Evolutionary conservation across 1,284 basidiomycete genomes (phyloP).

Genomic region (Peniophora sp.): DNA sequence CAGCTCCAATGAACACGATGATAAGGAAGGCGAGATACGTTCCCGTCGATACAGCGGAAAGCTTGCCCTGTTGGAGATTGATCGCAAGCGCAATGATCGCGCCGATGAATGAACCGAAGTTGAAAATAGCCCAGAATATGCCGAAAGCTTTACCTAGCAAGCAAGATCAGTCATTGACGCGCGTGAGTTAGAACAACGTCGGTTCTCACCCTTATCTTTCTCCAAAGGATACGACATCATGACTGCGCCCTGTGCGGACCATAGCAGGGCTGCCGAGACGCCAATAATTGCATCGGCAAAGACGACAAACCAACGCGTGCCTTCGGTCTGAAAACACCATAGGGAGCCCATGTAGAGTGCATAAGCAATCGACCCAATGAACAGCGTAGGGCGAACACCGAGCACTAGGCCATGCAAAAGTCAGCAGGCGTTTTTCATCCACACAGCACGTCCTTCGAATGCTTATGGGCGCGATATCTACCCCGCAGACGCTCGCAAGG

Average conservation of each 20-base stretch:
- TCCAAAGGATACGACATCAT: conserved; percentile 45
- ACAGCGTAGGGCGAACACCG: conserved; percentile 39
- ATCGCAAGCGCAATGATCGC: conserved; percentile 40
- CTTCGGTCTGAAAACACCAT: conserved; percentile 32
- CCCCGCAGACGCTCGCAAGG: no score
- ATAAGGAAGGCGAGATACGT: conserved; percentile 28
- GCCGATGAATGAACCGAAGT: conserved; percentile 43
- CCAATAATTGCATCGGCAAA: conserved; percentile 50
- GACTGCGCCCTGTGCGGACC: conserved; percentile 49
- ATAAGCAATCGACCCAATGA: conserved; percentile 38
- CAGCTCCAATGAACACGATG: conserved; percentile 18
- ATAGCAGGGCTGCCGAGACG: conserved; percentile 48
- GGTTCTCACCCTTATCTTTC: conserved; percentile 7
- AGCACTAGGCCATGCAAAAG: conserved; percentile 21
- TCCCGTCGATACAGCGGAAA: conserved; percentile 26
- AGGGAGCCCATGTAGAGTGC: conserved; percentile 40
- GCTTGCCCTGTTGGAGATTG: conserved; percentile 24
- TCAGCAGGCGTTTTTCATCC: conserved; percentile 4
- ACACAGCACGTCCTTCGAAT: background rate
- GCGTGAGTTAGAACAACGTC: no score
- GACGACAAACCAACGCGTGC: conserved; percentile 37
- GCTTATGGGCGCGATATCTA: background rate
- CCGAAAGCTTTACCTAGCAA: conserved; percentile 22
- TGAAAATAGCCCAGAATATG: conserved; percentile 51
- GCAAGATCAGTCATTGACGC: no score